A percentile compares a stretch with the other conserved stretches of the same genome.
phyloP scores from a whole-genome alignment of 23 red algal genomes.

The Agarophyton chilense region DNA sequence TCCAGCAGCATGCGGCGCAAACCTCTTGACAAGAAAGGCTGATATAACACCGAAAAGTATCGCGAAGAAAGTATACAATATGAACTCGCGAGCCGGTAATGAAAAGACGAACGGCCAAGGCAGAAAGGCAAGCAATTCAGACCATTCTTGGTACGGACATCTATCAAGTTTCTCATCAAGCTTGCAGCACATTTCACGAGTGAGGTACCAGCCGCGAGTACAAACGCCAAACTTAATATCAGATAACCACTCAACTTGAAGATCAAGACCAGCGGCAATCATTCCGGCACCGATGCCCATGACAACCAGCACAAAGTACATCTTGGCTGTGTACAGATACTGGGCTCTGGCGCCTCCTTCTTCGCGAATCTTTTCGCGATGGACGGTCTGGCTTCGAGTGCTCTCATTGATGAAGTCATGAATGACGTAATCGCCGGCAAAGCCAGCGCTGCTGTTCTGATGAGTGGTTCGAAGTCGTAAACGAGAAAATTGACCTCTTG shows the following conservation, averaged over 20 bases:
- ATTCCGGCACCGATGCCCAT: constrained; percentile 70
- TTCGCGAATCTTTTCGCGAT: constrained; percentile 30
- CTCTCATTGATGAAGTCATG: constrained; percentile 81
- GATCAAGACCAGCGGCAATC: constrained; percentile 76
- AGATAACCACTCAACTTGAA: constrained; percentile 81
- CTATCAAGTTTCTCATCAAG: constrained; percentile 25
- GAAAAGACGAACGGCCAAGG: constrained; percentile 34
- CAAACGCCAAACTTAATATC: constrained; percentile 85
- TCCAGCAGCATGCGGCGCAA: constrained; percentile 92
- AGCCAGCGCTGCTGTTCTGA: constrained; percentile 32
- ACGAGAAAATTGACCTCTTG: constrained; percentile 47
- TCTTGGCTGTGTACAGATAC: constrained; percentile 53
- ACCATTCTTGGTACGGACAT: constrained; percentile 58
- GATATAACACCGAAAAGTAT: constrained; percentile 47
- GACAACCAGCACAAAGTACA: constrained; percentile 62
- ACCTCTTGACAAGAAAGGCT: constrained; percentile 71
- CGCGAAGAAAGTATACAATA: constrained; percentile 19
- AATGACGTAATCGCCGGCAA: constrained; percentile 65
- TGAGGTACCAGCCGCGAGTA: constrained; percentile 68
- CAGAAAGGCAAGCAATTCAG: constrained; percentile 23
- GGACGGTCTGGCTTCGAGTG: constrained; percentile 51
- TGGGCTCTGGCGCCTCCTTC: constrained; percentile 17
- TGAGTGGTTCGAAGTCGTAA: constrained; percentile 36
- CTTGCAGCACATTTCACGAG: constrained; percentile 74
- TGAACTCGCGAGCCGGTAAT: constrained; percentile 9